phyloP scores from a whole-genome alignment of 441 rosid genomes.

The Raphanus hybrid region DNA sequence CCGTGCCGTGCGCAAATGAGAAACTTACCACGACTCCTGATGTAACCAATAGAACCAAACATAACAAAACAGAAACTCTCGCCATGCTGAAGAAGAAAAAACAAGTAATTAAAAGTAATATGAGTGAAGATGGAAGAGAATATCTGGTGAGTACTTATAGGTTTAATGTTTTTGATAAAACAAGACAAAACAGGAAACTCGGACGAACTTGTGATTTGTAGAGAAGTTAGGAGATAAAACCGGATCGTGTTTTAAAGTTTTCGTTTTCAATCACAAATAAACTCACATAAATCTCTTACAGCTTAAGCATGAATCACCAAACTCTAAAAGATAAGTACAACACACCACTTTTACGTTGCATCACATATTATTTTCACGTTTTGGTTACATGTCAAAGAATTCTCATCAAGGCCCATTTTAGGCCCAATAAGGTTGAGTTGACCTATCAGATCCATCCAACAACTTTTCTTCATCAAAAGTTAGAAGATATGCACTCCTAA shows the following conservation, averaged over 20 bases:
- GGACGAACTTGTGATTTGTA: conserved; percentile 1
- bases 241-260: conserved; percentile 15
- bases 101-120: background rate
- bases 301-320: conserved; percentile 33
- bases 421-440: conserved; percentile 10
- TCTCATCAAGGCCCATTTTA: background rate
- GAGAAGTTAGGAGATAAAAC: conserved; percentile 1
- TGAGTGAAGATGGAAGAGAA: background rate
- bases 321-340: conserved; percentile 1
- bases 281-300: background rate
- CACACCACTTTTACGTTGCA: conserved; percentile 7
- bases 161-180: background rate
- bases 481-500: too few species aligned
- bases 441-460: background rate
- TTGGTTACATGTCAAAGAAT: background rate
- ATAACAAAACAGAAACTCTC: background rate
- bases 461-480: too few species aligned
- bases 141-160: background rate
- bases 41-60: conserved; percentile 1
- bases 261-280: background rate
- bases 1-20: background rate
- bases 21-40: background rate
- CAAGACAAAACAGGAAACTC: conserved; percentile 3
- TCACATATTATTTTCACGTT: conserved; percentile 5
- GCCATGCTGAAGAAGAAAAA: background rate